These are phyloP conservation scores for Trichosporon coremiiforme DNA, from an alignment of 1,284 basidiomycete genomes.

Conservation along the genomic window DNA sequence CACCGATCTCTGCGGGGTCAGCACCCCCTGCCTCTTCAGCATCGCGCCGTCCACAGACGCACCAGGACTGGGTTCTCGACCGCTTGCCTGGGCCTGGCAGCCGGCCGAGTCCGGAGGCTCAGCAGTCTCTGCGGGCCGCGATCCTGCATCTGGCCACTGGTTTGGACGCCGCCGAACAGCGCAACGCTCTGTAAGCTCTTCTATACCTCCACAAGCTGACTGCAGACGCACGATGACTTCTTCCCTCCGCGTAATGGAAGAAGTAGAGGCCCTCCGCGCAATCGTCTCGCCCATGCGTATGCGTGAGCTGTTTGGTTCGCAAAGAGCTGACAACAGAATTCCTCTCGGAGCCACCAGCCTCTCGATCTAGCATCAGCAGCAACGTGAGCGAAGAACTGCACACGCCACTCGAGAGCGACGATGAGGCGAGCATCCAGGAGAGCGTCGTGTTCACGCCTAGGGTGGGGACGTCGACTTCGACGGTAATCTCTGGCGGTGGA, in stretches of 20 bases:
- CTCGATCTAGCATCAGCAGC: conserved; percentile 21
- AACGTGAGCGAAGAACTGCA: conserved; percentile 14
- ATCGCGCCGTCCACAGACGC: not conserved
- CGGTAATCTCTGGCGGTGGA: conserved; percentile 1
- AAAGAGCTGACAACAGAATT: conserved; percentile 21
- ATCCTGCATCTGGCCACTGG: conserved; percentile 42
- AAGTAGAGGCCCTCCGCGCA: conserved; percentile 70
- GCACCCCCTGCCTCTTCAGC: not conserved
- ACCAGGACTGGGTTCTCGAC: conserved; percentile 25
- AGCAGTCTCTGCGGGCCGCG: conserved; percentile 33
- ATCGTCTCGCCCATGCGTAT: conserved; percentile 76
- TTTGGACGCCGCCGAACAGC: conserved; percentile 44
- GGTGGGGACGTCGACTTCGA: conserved; percentile 26
- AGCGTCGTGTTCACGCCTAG: conserved; percentile 32
- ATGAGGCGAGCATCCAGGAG: conserved; percentile 31
- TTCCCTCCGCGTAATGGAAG: conserved; percentile 70
- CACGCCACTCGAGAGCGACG: conserved; percentile 23
- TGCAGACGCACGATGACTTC: conserved; percentile 63
- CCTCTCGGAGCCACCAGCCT: conserved; percentile 11
- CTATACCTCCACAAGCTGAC: conserved; percentile 6
- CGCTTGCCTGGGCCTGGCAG: conserved; percentile 18
- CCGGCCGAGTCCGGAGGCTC: conserved; percentile 8
- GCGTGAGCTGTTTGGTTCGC: conserved; percentile 52
- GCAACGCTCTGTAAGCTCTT: conserved; percentile 41
- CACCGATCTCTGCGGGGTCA: not conserved